These are phyloP conservation scores for Strigomonas culicis DNA, from an alignment of 208 protist species.

Conservation along the genomic window DNA sequence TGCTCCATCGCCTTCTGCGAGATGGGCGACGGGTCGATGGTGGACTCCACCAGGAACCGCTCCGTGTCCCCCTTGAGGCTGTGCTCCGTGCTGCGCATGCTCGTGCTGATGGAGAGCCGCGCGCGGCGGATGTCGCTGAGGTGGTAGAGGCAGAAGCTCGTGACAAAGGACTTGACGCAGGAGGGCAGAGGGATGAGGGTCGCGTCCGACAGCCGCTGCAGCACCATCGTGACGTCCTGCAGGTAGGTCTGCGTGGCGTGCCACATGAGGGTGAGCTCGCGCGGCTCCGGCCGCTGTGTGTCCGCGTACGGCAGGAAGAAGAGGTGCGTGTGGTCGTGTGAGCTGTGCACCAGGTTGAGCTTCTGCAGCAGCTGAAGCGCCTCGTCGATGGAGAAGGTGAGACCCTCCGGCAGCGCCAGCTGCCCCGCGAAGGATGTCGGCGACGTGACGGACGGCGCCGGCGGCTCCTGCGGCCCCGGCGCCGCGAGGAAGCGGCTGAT, in stretches of 20 bases:
- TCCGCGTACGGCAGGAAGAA: slow-evolving; percentile 42
- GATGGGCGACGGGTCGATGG: slow-evolving; percentile 32
- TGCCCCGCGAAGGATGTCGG: background rate
- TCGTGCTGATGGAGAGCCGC: slow-evolving; percentile 20
- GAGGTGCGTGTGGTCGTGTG: slow-evolving; percentile 7
- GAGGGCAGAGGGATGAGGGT: slow-evolving; percentile 27
- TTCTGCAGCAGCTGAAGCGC: slow-evolving; percentile 13
- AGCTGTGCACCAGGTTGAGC: slow-evolving; percentile 12
- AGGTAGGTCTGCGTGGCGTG: slow-evolving; percentile 48
- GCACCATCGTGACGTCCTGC: slow-evolving; percentile 34
- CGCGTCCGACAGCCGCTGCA: slow-evolving; percentile 22
- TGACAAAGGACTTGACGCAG: slow-evolving; percentile 30
- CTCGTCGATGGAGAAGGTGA: slow-evolving; percentile 17
- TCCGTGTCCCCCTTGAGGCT: slow-evolving; percentile 34
- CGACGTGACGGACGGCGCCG: background rate
- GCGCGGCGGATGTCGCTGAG: slow-evolving; percentile 19
- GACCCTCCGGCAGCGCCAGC: slow-evolving; percentile 2
- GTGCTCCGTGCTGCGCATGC: slow-evolving; percentile 10
- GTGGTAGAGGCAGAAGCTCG: slow-evolving; percentile 49
- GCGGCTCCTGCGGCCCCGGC: background rate
- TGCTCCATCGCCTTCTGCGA: slow-evolving; percentile 16
- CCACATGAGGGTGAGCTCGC: slow-evolving; percentile 49
- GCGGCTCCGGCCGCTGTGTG: slow-evolving; percentile 31
- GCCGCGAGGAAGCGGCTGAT: background rate
- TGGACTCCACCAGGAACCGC: slow-evolving; percentile 48